phyloP scores from a whole-genome alignment of 2,329 filamentous ascomycete genomes.

The Exophiala bonariae region DNA sequence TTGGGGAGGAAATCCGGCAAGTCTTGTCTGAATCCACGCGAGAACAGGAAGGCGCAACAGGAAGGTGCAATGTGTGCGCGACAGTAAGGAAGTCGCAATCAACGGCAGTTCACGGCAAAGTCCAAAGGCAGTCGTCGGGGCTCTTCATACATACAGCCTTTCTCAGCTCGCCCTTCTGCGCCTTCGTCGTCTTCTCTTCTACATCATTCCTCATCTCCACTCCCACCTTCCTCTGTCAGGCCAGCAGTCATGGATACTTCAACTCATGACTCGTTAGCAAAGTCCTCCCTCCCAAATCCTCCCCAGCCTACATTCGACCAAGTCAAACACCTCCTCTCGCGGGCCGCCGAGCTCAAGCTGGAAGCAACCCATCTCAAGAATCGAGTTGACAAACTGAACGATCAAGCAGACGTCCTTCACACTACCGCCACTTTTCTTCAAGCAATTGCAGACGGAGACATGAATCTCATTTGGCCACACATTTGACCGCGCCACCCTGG shows the following conservation, averaged over 20 bases:
- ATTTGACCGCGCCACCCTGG: too few species aligned
- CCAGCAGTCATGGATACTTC: conserved; percentile 8
- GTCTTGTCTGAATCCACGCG: too few species aligned
- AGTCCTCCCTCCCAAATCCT: conserved; percentile 7
- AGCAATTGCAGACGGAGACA: conserved; percentile 11
- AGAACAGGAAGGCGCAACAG: too few species aligned
- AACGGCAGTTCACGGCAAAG: too few species aligned
- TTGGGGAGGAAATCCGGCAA: too few species aligned
- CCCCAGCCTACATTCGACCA: conserved; percentile 14
- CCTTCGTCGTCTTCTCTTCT: background rate
- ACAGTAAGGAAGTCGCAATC: too few species aligned
- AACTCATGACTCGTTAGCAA: conserved; percentile 7
- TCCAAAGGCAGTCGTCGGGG: too few species aligned
- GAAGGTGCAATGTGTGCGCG: too few species aligned
- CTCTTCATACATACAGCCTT: too few species aligned
- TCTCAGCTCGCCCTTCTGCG: too few species aligned
- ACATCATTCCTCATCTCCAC: background rate
- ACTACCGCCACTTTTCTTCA: conserved; percentile 14
- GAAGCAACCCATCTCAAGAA: conserved; percentile 6
- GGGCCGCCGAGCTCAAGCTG: conserved; percentile 9
- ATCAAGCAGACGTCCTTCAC: conserved; percentile 10
- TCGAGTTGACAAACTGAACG: too few species aligned
- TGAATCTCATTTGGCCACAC: too few species aligned
- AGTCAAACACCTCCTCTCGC: conserved; percentile 10
- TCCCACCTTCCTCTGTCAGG: background rate